These are phyloP conservation scores for Cardamine chenopodiifolia DNA, from an alignment of 345 rosid species.

Conservation along the genomic window DNA sequence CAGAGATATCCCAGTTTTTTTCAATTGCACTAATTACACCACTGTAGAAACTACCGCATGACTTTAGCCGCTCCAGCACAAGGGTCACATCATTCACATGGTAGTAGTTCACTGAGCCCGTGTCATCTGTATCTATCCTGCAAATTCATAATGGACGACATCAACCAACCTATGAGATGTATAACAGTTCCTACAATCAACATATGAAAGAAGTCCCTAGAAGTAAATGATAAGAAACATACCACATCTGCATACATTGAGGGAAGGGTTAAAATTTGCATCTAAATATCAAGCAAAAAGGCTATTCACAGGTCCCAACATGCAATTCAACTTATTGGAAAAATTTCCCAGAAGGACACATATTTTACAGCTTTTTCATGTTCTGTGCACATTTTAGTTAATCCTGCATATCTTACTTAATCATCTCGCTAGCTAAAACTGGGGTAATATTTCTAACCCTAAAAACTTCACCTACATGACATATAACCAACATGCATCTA, in stretches of 20 bases:
- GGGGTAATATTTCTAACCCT: constrained; percentile 13
- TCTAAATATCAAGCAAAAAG: constrained; percentile 15
- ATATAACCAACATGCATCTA: constrained; percentile 16
- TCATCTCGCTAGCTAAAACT: neutral
- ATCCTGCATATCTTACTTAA: constrained; percentile 4
- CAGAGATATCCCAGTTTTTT: constrained; percentile 62
- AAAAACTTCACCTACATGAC: neutral
- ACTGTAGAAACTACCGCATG: constrained; percentile 54
- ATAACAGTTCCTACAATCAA: constrained; percentile 17
- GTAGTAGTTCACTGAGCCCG: constrained; percentile 62
- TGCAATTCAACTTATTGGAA: constrained; percentile 20
- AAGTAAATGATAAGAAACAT: constrained; percentile 12
- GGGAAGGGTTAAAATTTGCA: constrained; percentile 18
- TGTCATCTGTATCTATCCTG: constrained; percentile 74
- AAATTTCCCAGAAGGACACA: neutral
- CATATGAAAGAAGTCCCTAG: constrained; percentile 14
- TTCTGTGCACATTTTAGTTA: constrained; percentile 9
- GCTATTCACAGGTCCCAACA: constrained; percentile 18
- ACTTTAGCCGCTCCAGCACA: constrained; percentile 66
- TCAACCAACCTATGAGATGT: constrained; percentile 31
- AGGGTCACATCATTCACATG: constrained; percentile 58
- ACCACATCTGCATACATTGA: constrained; percentile 14
- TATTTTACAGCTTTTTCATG: constrained; percentile 10
- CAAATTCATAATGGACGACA: constrained; percentile 41
- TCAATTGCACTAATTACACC: constrained; percentile 62